Percentiles rank a stretch among this genome's conserved stretches.
These are phyloP conservation scores for Neckera pumila DNA, from an alignment of 225 moss, liverwort and hornwort species.

Conservation along the genomic window DNA sequence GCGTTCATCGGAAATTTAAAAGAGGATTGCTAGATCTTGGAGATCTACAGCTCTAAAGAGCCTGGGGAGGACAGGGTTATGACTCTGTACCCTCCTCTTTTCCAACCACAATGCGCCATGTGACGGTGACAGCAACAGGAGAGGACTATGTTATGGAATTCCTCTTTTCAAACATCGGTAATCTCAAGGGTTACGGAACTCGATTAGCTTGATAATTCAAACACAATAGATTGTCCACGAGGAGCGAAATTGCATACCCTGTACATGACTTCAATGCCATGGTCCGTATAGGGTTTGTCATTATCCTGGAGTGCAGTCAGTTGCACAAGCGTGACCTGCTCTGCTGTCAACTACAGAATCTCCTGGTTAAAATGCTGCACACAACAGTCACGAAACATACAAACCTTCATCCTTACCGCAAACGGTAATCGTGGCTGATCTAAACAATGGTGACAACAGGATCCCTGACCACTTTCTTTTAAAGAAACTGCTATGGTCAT, in stretches of 20 bases:
- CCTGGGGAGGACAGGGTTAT: neutral
- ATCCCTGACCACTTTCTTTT: neutral
- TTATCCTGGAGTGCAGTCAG: slow-evolving; percentile 78
- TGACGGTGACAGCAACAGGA: neutral
- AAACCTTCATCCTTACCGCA: neutral
- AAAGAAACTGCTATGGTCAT: neutral
- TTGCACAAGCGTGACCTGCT: slow-evolving; percentile 73
- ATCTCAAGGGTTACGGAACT: neutral
- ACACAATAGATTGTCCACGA: neutral
- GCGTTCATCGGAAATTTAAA: neutral
- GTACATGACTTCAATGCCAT: slow-evolving; percentile 97
- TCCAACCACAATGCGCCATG: neutral
- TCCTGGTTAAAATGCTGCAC: slow-evolving; percentile 25
- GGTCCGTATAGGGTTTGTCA: slow-evolving; percentile 82
- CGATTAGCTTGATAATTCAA: neutral
- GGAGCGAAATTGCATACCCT: slow-evolving; percentile 35
- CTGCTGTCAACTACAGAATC: slow-evolving; percentile 86
- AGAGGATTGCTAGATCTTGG: neutral
- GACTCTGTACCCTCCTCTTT: neutral
- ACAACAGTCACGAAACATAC: neutral
- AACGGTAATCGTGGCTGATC: neutral
- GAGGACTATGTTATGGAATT: neutral
- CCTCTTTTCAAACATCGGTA: neutral
- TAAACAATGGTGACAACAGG: neutral
- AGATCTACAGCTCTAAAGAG: neutral